Evolutionary conservation across 2,329 filamentous ascomycete genomes (phyloP).

Genomic region (Emergomyces orientalis): DNA sequence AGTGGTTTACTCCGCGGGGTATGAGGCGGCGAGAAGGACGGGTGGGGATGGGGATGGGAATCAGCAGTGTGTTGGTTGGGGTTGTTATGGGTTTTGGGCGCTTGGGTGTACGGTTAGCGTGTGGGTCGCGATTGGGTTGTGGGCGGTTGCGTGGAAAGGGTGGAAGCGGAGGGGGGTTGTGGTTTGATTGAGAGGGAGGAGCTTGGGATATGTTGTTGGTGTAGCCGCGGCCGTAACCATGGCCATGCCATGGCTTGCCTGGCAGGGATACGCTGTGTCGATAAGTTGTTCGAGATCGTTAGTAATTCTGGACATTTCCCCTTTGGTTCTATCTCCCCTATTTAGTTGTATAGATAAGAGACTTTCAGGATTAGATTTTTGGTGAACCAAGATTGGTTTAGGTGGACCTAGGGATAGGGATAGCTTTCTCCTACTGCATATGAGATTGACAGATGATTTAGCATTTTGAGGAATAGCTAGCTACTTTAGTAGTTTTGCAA

Average conservation of each 20-base stretch:
- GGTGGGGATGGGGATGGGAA: constrained; percentile 32
- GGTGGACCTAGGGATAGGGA: neutral
- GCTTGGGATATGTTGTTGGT: neutral
- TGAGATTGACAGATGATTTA: neutral
- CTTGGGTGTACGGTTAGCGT: constrained; percentile 63
- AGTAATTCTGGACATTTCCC: neutral
- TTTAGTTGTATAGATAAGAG: neutral
- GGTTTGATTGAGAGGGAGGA: constrained; percentile 33
- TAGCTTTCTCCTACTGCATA: neutral
- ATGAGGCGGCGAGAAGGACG: constrained; percentile 28
- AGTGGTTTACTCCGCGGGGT: constrained; percentile 60
- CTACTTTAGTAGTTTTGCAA: neutral
- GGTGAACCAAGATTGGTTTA: neutral
- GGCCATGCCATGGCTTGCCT: neutral
- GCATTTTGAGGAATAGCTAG: neutral
- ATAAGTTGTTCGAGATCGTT: neutral
- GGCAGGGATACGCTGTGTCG: neutral
- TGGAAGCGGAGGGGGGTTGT: constrained; percentile 72
- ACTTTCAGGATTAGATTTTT: neutral
- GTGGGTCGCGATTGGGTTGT: constrained; percentile 63
- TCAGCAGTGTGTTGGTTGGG: constrained; percentile 66
- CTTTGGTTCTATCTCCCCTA: neutral
- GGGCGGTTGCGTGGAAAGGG: constrained; percentile 75
- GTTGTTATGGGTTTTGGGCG: constrained; percentile 86
- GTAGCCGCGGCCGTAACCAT: too few species aligned